Evolutionary conservation across 2,329 filamentous ascomycete species (phyloP).

Genomic region (Pseudophaeomoniella oleicola): DNA sequence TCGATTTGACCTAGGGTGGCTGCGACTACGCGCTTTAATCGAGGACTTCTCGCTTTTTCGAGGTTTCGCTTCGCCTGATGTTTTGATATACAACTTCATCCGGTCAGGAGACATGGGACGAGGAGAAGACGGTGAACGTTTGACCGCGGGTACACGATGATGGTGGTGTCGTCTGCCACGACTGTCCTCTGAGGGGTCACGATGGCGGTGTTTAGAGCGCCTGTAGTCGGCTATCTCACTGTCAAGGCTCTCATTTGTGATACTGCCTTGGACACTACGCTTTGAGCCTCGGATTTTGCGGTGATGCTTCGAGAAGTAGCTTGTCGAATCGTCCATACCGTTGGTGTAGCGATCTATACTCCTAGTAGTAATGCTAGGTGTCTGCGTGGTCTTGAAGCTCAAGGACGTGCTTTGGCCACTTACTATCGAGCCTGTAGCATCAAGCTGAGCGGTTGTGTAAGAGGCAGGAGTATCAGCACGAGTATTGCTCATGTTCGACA

Average conservation of each 20-base stretch:
- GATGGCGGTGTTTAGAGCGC: slow-evolving; percentile 33
- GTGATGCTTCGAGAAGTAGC: slow-evolving; percentile 39
- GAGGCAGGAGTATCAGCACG: slow-evolving; percentile 13
- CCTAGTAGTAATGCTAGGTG: slow-evolving; percentile 45
- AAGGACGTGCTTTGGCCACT: slow-evolving; percentile 23
- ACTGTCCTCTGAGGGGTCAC: slow-evolving; percentile 50
- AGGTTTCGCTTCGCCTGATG: slow-evolving; percentile 14
- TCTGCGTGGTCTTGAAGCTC: slow-evolving; percentile 33
- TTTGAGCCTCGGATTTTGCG: slow-evolving; percentile 24
- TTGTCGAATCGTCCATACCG: slow-evolving; percentile 64
- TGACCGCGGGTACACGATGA: slow-evolving; percentile 57
- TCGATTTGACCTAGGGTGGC: slow-evolving; percentile 1
- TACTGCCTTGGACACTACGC: slow-evolving; percentile 7
- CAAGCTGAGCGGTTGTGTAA: slow-evolving; percentile 3
- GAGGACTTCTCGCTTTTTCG: slow-evolving; percentile 6
- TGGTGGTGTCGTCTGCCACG: slow-evolving; percentile 52
- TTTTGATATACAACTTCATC: slow-evolving; percentile 33
- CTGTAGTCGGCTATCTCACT: slow-evolving; percentile 16
- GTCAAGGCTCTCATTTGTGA: slow-evolving; percentile 34
- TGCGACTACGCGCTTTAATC: slow-evolving; percentile 3
- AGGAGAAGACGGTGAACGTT: slow-evolving; percentile 81
- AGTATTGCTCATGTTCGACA: too few species aligned
- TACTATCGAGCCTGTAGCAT: slow-evolving; percentile 18
- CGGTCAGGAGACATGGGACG: slow-evolving; percentile 92
- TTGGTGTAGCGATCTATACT: slow-evolving; percentile 75